Conservation (phyloP, 2,329 filamentous ascomycete genomes). For the Raffaelea deltoideospora region DNA sequence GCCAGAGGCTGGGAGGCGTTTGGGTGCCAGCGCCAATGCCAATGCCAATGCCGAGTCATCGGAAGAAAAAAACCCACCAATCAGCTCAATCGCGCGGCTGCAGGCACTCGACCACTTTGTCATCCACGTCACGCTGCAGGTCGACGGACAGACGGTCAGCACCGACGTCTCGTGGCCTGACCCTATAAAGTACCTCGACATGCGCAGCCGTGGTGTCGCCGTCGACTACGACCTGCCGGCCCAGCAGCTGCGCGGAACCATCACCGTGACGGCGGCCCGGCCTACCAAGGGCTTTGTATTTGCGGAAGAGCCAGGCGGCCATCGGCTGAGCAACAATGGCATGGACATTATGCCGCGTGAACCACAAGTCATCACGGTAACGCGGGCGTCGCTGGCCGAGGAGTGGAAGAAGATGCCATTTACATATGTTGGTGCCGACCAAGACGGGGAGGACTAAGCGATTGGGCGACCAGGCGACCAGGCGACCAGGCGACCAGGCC, state of each 20-base stretch:
- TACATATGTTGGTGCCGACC: too few relatives aligned
- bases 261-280: conserved; percentile 19
- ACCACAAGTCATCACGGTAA: neutral
- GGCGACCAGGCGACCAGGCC: too few relatives aligned
- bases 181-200: conserved; percentile 43
- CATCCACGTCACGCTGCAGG: conserved; percentile 22
- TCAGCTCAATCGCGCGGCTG: too few relatives aligned
- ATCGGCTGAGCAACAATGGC: conserved; percentile 38
- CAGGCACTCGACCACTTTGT: conserved; percentile 16
- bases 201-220: conserved; percentile 26
- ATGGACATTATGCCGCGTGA: conserved; percentile 40
- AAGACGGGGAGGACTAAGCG: too few relatives aligned
- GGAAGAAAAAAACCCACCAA: too few relatives aligned
- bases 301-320: conserved; percentile 26
- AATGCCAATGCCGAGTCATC: too few relatives aligned
- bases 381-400: neutral
- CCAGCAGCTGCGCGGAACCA: neutral
- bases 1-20: too few relatives aligned
- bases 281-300: conserved; percentile 44
- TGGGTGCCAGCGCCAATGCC: too few relatives aligned
- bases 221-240: too few relatives aligned
- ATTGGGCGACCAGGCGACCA: too few relatives aligned
- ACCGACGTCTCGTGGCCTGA: conserved; percentile 44
- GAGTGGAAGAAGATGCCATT: neutral
- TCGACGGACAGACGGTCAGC: conserved; percentile 24